Percentiles rank a stretch among this genome's conserved stretches.
Conservation (phyloP, 1,139 yeast genomes). For the Suhomyces maxii region DNA sequence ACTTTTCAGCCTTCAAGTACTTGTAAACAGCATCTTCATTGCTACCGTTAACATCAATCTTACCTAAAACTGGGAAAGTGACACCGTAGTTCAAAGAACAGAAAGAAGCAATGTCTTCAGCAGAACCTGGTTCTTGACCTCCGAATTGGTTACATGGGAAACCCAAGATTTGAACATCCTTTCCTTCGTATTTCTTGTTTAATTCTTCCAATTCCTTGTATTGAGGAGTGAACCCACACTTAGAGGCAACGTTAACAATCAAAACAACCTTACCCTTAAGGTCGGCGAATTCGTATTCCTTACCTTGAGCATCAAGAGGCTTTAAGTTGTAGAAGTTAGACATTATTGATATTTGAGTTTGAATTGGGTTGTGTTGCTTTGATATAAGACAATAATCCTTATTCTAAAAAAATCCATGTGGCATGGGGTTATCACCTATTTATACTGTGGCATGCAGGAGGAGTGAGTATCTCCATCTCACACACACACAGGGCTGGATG, state of each 20-base stretch:
- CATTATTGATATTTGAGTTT: conserved; percentile 20
- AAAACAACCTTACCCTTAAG: conserved; percentile 88
- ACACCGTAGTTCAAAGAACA: conserved; percentile 52
- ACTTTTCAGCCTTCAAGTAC: conserved; percentile 60
- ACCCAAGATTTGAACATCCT: conserved; percentile 79
- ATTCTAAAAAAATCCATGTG: neutral
- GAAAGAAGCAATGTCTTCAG: conserved; percentile 42
- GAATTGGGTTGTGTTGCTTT: too few relatives aligned
- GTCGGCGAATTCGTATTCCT: conserved; percentile 52
- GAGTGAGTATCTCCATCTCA: neutral
- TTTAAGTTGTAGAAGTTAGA: conserved; percentile 42
- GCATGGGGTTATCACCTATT: neutral
- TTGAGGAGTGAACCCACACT: conserved; percentile 87
- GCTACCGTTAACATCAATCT: conserved; percentile 86
- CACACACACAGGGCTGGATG: too few relatives aligned
- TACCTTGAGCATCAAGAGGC: conserved; percentile 37
- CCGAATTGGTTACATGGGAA: conserved; percentile 85
- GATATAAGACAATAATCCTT: too few relatives aligned
- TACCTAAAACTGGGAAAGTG: conserved; percentile 82
- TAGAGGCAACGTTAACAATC: conserved; percentile 91
- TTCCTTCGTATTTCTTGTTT: conserved; percentile 71
- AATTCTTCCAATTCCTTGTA: conserved; percentile 74
- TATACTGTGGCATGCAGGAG: neutral
- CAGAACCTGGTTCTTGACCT: conserved; percentile 45
- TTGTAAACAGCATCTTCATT: conserved; percentile 78